Evolutionary conservation across 306 rosid species (phyloP), one percentile per base, ranked within the genome.

Genomic region (Sesbania bispinosa): DNA sequence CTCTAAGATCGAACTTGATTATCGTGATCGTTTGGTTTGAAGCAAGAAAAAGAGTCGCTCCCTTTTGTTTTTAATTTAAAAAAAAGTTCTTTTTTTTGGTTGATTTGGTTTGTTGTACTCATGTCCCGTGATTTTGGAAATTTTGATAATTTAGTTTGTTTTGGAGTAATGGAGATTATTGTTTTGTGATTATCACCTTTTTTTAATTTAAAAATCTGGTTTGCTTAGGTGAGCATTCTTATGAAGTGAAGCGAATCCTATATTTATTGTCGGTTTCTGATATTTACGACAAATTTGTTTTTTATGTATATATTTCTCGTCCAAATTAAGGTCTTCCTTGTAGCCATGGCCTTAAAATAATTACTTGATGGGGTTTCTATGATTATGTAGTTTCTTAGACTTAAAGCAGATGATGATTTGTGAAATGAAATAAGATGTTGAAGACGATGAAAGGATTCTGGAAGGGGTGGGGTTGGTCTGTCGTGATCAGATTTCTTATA

Each of bases 371-470:
- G 50, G 51, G 48, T 52, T 71, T 63, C 41, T 63, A 43, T 5
- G 74, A 61, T 54, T 69, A 38, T 38, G 10, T 29, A 5, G 33
- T 63, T 71, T 78, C 38, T 71, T 71, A 36, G 42, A 63, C 57
- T 32, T 42, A 30, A 19, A 62, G 42, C 14, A 54, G 53, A 19
- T 62, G 59, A 47, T 55, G 54, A 74, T 62, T 42, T 74, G 63
- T 11, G 35, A 43, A 64, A 29, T 51, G 47, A 13, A 15, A 52
- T 51, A 42, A 6, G 41, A 36, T 24, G 43, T 57, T 29, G 20
- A 15, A 27, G 20, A 32, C 20, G 45, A 45, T 50, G 6, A 14
- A 30, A 19, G 61, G 51, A 71, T 30, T 65, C 1, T 65, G 57
- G 58, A 70, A 27, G 39, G 72, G n/a, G n/a, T n/a, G n/a, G 38